Evolutionary conservation across 257 asterid species (phyloP), one percentile per base, ranked within the genome.

Genomic region (Paulownia fortunei): DNA sequence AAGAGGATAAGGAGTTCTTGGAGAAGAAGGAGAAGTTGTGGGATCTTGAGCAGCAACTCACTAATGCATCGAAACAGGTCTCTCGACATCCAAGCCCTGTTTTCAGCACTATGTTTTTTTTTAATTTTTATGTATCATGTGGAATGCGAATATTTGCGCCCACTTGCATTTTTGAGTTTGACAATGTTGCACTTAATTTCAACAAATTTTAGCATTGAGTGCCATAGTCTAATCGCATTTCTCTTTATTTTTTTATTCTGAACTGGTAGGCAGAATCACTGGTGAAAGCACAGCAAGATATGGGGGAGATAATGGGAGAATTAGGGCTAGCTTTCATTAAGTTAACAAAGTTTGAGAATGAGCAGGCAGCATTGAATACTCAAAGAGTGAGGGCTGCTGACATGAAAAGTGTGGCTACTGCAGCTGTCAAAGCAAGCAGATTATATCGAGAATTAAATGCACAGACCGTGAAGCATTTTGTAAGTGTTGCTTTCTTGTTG

Each of bases 291-390:
- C 99, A 93, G 47, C 94, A 92, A 81, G 94, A 87, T 82, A 76
- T 96, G 92, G 97, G 97, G 56, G 98, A 94, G 74, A 88, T 96
- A 23, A 82, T 92, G 90, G 99, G 99, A 77, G 97, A 94, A 65
- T 79, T 96, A 41, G 99, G 99, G 62, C 79, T 96, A 64, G 92
- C 97, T 58, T 85, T 92, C 86, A 85, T 96, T 49, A 93, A 94
- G 88, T 78, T 96, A 85, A 84, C 95, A 3, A 96, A 96, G 73
- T 96, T 93, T 69, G 98, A 96, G 90, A 90, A 84, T 72, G 97
- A 90, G 84, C 93, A 87, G 71, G 92, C 94, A 52, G 58, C 84
- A 32, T 39, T 83, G 66, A 81, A 86, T 79, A 76, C 92, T 36
- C 98, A 96, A 83, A 91, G 91, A 80, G 85, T 63, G 67, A 91